Percentiles rank a stretch among this genome's conserved stretches.
Conservation (phyloP, 2,329 filamentous ascomycete genomes). For the Parastagonospora avenae region DNA sequence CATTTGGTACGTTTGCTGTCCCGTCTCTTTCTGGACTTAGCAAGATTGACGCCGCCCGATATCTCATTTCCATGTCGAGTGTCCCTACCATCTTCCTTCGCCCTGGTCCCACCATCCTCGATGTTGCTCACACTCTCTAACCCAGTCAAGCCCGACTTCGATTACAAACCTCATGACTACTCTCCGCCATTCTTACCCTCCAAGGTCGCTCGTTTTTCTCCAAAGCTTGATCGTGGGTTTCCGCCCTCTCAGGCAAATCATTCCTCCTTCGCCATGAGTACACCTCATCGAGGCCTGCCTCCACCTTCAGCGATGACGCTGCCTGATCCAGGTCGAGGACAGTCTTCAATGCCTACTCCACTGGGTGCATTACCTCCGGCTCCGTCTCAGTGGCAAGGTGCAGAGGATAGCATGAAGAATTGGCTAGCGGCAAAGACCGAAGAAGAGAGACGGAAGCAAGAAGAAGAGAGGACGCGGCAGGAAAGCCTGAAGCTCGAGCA, state of each 20-base stretch:
- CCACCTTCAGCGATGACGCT: constrained; percentile 59
- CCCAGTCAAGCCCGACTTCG: constrained; percentile 54
- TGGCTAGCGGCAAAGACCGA: constrained; percentile 59
- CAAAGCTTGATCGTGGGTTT: constrained; percentile 48
- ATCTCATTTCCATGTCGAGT: constrained; percentile 44
- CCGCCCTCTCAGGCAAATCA: constrained; percentile 50
- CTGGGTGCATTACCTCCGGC: constrained; percentile 52
- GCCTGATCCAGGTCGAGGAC: constrained; percentile 52
- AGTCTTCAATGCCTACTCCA: constrained; percentile 41
- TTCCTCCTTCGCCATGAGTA: constrained; percentile 54
- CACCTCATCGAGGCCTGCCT: constrained; percentile 59
- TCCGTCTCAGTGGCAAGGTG: constrained; percentile 55
- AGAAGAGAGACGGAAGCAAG: constrained; percentile 59
- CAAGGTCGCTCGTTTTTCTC: constrained; percentile 46
- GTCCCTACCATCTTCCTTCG: constrained; percentile 19
- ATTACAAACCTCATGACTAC: constrained; percentile 57
- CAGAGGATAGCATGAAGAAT: constrained; percentile 58
- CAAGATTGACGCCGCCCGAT: constrained; percentile 33
- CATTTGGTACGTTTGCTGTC: constrained; percentile 46
- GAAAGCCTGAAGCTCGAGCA: constrained; percentile 57
- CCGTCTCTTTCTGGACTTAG: constrained; percentile 40
- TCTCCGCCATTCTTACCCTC: constrained; percentile 49
- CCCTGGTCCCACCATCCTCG: constrained; percentile 30
- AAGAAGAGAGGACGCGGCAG: constrained; percentile 60
- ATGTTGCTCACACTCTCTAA: constrained; percentile 60